A percentile compares a stretch with the other conserved stretches of the same genome.
These are phyloP conservation scores for Epichloe typhina DNA, from an alignment of 2,329 filamentous ascomycete species.

Conservation along the genomic window DNA sequence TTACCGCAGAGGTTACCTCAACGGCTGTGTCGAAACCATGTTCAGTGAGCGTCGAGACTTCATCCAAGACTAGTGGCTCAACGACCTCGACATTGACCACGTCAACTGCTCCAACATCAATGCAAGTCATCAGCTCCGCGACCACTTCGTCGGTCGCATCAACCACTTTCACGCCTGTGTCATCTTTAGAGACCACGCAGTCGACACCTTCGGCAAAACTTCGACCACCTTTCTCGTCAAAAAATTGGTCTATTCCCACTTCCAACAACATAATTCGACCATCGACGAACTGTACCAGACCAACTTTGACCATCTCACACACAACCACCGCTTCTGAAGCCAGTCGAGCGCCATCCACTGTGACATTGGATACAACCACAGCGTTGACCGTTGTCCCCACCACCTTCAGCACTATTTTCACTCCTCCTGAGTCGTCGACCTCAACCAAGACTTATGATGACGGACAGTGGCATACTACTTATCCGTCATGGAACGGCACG, in stretches of 20 bases:
- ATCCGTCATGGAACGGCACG: conserved; percentile 28
- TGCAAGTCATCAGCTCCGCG: neutral
- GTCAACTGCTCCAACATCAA: neutral
- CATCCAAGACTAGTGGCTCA: neutral
- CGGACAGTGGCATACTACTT: conserved; percentile 33
- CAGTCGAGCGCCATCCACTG: neutral
- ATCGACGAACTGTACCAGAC: conserved; percentile 1
- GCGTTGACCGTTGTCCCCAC: neutral
- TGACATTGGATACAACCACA: neutral
- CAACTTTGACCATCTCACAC: neutral
- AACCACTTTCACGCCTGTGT: neutral
- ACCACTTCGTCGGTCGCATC: neutral
- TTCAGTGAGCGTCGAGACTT: neutral
- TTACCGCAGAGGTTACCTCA: conserved; percentile 1
- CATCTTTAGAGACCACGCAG: neutral
- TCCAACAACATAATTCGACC: conserved; percentile 1
- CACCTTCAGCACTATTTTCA: conserved; percentile 3
- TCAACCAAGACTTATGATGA: conserved; percentile 24
- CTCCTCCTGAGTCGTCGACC: conserved; percentile 7
- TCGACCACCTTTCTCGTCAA: neutral
- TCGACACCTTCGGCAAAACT: neutral
- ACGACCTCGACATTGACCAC: neutral
- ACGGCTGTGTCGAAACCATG: neutral
- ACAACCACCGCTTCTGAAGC: neutral
- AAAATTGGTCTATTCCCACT: conserved; percentile 1